A percentile compares a stretch with the other conserved stretches of the same genome.
phyloP scores from a whole-genome alignment of 1,284 basidiomycete species.

The Tilletia caries region DNA sequence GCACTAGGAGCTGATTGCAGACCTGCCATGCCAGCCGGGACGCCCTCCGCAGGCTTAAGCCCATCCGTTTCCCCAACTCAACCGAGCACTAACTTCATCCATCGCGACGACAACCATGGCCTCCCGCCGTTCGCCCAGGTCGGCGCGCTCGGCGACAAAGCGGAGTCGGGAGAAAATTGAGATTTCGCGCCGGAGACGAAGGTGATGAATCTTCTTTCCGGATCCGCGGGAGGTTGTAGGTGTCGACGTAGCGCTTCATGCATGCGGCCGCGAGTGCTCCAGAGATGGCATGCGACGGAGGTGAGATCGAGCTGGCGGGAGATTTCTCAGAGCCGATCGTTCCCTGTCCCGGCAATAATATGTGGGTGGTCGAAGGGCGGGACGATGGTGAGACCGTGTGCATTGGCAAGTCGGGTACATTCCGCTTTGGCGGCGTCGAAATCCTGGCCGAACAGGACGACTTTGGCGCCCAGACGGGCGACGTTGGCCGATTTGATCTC shows the following conservation, averaged over 20 bases:
- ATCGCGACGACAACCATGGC: conserved; percentile 88
- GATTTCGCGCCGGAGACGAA: conserved; percentile 94
- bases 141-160: conserved; percentile 95
- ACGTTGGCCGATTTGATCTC: conserved; percentile 95
- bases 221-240: conserved; percentile 77
- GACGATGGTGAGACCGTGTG: conserved; percentile 80
- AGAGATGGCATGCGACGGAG: conserved; percentile 76
- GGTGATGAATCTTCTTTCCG: conserved; percentile 81
- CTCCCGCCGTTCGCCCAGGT: conserved; percentile 91
- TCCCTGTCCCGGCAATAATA: conserved; percentile 94
- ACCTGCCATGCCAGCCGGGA: conserved; percentile 1
- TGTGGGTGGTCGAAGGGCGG: conserved; percentile 97
- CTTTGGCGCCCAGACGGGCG: conserved; percentile 84
- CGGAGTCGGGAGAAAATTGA: conserved; percentile 96
- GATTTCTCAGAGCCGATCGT: conserved; percentile 92
- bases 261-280: conserved; percentile 93
- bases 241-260: conserved; percentile 79
- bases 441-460: conserved; percentile 84
- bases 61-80: conserved; percentile 3
- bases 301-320: conserved; percentile 48
- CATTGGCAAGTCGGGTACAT: conserved; percentile 75
- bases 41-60: background rate
- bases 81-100: conserved; percentile 62
- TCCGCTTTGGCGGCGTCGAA: conserved; percentile 97
- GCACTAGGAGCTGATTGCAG: background rate